A percentile compares a stretch with the other conserved stretches of the same genome.
Evolutionary conservation across 495 filamentous ascomycete genomes (phyloP).

Genomic region (Lasiosphaeria ovina): DNA sequence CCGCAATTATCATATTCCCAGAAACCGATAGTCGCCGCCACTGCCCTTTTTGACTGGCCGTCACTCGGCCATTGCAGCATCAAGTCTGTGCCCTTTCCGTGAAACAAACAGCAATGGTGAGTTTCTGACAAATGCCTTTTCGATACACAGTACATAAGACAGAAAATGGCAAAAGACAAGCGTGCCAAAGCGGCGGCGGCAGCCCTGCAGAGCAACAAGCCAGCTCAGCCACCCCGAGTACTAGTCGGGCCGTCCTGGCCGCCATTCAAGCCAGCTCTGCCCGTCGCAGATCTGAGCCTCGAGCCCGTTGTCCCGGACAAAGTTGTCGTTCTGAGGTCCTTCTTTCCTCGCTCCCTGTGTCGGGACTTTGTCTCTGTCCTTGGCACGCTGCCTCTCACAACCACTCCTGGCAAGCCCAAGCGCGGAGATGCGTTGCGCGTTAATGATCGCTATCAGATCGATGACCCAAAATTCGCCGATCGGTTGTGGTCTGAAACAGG

Average conservation of each 20-base stretch:
- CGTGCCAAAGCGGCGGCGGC: conserved; percentile 17
- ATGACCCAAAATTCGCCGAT: conserved; percentile 73
- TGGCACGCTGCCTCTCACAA: conserved; percentile 67
- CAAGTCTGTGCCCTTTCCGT: neutral
- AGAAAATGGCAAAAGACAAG: conserved; percentile 29
- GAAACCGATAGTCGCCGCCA: too few relatives aligned
- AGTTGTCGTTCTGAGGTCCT: conserved; percentile 72
- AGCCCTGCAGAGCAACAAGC: neutral
- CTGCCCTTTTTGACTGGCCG: too few relatives aligned
- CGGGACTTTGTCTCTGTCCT: conserved; percentile 79
- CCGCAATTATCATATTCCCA: too few relatives aligned
- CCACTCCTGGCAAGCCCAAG: conserved; percentile 82
- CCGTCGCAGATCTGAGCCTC: conserved; percentile 62
- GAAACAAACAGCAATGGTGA: too few relatives aligned
- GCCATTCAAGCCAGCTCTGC: conserved; percentile 67
- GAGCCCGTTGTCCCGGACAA: conserved; percentile 55
- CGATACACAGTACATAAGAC: neutral
- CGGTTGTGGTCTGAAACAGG: conserved; percentile 67
- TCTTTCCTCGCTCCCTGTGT: conserved; percentile 79
- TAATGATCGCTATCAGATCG: conserved; percentile 86
- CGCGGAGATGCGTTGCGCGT: conserved; percentile 81
- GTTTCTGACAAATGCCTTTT: neutral
- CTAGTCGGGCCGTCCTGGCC: conserved; percentile 62
- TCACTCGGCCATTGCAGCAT: too few relatives aligned
- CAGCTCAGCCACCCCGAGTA: conserved; percentile 1